Percentiles rank a stretch among this genome's conserved stretches.
phyloP scores from a whole-genome alignment of 495 filamentous ascomycete species.

The Daldinia grandis region DNA sequence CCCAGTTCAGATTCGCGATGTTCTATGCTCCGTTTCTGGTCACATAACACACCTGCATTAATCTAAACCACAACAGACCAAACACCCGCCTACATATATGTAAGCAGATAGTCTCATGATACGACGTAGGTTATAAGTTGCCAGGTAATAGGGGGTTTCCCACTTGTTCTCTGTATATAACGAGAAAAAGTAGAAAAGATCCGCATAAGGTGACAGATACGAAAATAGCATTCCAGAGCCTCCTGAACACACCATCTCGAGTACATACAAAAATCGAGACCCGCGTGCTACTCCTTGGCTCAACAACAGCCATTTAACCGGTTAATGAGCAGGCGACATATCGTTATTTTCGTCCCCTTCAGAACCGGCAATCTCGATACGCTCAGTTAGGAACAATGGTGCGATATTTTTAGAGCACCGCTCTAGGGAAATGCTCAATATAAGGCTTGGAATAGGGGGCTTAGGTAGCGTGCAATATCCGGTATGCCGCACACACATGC shows the following conservation, averaged over 20 bases:
- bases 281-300: constrained; percentile 23
- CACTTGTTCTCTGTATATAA: neutral
- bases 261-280: constrained; percentile 22
- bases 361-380: constrained; percentile 19
- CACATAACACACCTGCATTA: neutral
- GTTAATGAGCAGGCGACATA: constrained; percentile 2
- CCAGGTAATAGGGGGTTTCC: neutral
- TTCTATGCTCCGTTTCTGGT: constrained; percentile 1
- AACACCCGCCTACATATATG: neutral
- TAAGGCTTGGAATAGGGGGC: neutral
- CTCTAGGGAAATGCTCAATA: neutral
- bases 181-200: neutral
- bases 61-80: too few species aligned
- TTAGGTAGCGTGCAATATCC: neutral
- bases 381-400: neutral
- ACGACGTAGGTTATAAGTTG: neutral
- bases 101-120: neutral
- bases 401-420: neutral
- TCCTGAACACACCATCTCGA: constrained; percentile 1
- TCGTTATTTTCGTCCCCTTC: neutral
- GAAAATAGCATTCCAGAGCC: neutral
- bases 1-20: constrained; percentile 1
- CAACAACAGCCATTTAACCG: constrained; percentile 31
- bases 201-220: neutral
- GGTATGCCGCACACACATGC: neutral